A percentile compares a stretch with the other conserved stretches of the same genome.
These are phyloP conservation scores for Aspergillus egyptiacus DNA, from an alignment of 495 filamentous ascomycete species.

Conservation along the genomic window DNA sequence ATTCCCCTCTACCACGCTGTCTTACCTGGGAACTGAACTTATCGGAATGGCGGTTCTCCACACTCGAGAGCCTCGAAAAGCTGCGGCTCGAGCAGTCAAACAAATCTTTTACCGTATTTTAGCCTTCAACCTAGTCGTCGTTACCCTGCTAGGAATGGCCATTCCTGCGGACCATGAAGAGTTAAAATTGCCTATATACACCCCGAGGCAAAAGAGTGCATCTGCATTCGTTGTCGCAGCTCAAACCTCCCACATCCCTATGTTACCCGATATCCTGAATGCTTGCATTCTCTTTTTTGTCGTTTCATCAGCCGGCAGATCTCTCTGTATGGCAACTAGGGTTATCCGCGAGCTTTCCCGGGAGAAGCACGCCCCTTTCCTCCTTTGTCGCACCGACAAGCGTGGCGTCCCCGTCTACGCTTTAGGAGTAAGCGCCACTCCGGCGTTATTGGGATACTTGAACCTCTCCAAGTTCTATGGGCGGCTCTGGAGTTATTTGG, in stretches of 20 bases:
- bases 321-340: constrained; percentile 58
- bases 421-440: constrained; percentile 49
- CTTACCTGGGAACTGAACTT: constrained; percentile 78
- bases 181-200: constrained; percentile 33
- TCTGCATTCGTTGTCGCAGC: constrained; percentile 59
- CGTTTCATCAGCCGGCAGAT: constrained; percentile 64
- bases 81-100: constrained; percentile 65
- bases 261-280: constrained; percentile 53
- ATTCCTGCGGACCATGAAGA: constrained; percentile 44
- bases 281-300: constrained; percentile 68
- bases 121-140: constrained; percentile 62
- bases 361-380: constrained; percentile 61
- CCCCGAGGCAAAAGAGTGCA: constrained; percentile 27
- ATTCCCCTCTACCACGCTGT: constrained; percentile 69
- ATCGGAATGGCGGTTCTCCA: constrained; percentile 61
- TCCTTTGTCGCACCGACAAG: constrained; percentile 60
- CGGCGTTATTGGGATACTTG: constrained; percentile 67
- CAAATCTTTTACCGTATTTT: constrained; percentile 77
- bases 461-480: constrained; percentile 58
- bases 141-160: constrained; percentile 48
- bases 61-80: constrained; percentile 62
- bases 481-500: constrained; percentile 68
- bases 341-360: constrained; percentile 69
- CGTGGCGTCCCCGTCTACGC: constrained; percentile 69
- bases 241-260: constrained; percentile 40